Evolutionary conservation across 306 rosid species (phyloP), one percentile per base, ranked within the genome.

Genomic region (Quercus variabilis): DNA sequence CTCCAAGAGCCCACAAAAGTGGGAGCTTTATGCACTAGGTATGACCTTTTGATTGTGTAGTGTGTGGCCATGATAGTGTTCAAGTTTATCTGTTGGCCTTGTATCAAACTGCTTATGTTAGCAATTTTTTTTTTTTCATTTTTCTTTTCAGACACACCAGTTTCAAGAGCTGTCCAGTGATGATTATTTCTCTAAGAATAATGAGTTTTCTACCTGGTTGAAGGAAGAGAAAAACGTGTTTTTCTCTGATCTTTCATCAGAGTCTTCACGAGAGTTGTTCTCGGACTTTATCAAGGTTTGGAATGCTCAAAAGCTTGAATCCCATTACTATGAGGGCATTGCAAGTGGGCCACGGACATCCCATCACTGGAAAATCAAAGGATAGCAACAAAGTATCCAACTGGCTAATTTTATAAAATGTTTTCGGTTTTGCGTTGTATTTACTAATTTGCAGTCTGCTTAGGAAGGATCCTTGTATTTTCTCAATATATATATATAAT

Each of bases 171-270:
- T 95, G 76, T 91, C 96, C 21, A 81, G 60, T 23, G 98, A 92
- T 69, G 98, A 92, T 76, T 95, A 95, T 79, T 95, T 95, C 83
- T 84, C 85, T 0, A 95, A 92, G 95, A 95, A 91, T 56, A 95
- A 91, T 19, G 99, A 95, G 75, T 95, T 95, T 77, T 88, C 99
- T 70, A 89, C 90, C 17, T 95, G 99, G 99, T 88, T 92, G 78
- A 92, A 92, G 79, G 99, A 95, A 80, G 92, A 91, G 90, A 95
- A 89, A 79, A 86, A 89, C 54, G 80, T 92, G 43, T 95, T 91
- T 76, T 95, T 95, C 92, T 91, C 96, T 23, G 98, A 95, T 70
- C 91, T 95, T 51, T 85, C 87, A 1, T 86, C 97, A 0, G 96
- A 91, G 84, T 86, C 94, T 43, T 89, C 99, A 31, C 97, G 73